Conservation (phyloP, 805 yeast genomes). For the Metschnikowia rubicola region DNA sequence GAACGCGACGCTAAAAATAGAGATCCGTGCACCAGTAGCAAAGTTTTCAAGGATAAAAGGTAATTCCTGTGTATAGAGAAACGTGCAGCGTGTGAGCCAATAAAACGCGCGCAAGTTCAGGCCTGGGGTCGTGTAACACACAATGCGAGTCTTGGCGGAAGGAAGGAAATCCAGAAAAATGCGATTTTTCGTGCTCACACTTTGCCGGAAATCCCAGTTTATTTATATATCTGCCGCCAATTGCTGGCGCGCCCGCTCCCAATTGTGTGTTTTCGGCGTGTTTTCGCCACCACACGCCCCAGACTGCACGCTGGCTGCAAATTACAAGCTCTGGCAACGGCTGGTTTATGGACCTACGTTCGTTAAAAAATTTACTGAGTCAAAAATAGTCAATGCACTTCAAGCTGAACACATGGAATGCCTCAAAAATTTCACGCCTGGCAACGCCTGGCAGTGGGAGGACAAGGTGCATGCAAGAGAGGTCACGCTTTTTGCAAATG, state of each 20-base stretch:
- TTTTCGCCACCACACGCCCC: conserved; percentile 14
- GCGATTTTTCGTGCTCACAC: conserved; percentile 15
- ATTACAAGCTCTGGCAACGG: neutral
- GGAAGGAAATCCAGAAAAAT: conserved; percentile 14
- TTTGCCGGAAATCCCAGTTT: conserved; percentile 20
- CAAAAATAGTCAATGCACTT: too few species aligned
- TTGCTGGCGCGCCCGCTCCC: conserved; percentile 19
- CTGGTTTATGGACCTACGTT: neutral
- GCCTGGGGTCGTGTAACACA: conserved; percentile 14
- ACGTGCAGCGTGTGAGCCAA: conserved; percentile 3
- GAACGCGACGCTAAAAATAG: neutral
- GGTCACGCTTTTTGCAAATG: conserved; percentile 5
- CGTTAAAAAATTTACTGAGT: too few species aligned
- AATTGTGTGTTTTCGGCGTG: conserved; percentile 8
- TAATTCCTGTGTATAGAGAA: neutral
- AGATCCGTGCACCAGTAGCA: conserved; percentile 12
- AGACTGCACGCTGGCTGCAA: conserved; percentile 15
- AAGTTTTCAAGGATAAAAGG: neutral
- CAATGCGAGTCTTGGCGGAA: conserved; percentile 10
- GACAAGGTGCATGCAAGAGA: neutral
- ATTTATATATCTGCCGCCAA: conserved; percentile 20
- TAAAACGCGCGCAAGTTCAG: conserved; percentile 2
- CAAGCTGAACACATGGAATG: too few species aligned
- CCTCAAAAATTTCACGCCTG: too few species aligned
- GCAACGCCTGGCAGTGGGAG: too few species aligned